A percentile compares a stretch with the other conserved stretches of the same genome.
phyloP scores from a whole-genome alignment of 2,329 filamentous ascomycete species.

The Leptosphaerulina australis region DNA sequence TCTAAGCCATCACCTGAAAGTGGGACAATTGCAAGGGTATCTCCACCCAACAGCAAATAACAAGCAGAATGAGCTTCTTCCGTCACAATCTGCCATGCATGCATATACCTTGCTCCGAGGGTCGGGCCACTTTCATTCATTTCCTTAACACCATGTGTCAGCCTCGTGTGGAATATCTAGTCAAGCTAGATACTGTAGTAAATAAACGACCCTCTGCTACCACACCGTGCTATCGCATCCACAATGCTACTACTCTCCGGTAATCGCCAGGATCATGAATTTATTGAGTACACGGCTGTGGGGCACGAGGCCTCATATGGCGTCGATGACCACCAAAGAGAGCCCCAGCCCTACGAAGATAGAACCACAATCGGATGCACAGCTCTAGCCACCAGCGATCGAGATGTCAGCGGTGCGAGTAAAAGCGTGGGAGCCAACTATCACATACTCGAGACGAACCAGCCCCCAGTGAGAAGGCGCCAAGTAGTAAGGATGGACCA shows the following conservation, averaged over 20 bases:
- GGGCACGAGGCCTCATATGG: neutral
- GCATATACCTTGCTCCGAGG: neutral
- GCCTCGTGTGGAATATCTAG: neutral
- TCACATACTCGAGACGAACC: neutral
- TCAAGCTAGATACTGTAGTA: neutral
- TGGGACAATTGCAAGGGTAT: neutral
- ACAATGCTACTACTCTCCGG: neutral
- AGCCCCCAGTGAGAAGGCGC: neutral
- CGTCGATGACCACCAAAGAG: no score
- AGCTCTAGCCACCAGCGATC: neutral
- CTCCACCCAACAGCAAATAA: neutral
- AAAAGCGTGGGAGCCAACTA: neutral
- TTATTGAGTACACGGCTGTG: neutral
- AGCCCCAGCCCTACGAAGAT: neutral
- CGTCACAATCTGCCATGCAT: neutral
- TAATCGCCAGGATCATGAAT: neutral
- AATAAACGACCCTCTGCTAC: neutral
- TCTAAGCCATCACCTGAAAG: neutral
- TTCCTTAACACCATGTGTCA: neutral
- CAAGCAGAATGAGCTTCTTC: neutral
- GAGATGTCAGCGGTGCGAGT: neutral
- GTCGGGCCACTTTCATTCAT: neutral
- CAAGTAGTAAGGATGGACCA: neutral
- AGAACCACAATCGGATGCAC: neutral
- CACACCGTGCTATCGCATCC: neutral